phyloP scores from a whole-genome alignment of 495 filamentous ascomycete species.

The Gamarada debralockiae region DNA sequence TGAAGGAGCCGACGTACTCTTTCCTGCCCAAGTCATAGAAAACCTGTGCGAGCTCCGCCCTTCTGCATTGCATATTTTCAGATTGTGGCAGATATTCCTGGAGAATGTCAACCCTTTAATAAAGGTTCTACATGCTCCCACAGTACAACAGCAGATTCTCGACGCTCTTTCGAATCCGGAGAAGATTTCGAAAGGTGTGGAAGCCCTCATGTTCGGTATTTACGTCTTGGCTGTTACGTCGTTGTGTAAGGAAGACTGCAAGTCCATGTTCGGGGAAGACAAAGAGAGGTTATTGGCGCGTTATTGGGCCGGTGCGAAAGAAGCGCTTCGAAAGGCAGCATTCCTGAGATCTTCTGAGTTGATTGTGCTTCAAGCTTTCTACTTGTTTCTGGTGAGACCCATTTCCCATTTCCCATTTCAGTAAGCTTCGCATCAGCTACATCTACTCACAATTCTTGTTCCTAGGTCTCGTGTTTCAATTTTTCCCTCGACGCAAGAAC shows the following conservation, averaged over 20 bases:
- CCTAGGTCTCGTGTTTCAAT: conserved; percentile 11
- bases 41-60: conserved; percentile 17
- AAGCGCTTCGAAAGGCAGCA: conserved; percentile 42
- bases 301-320: conserved; percentile 39
- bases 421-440: neutral
- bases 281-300: conserved; percentile 35
- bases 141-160: conserved; percentile 45
- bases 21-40: conserved; percentile 1
- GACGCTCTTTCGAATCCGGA: conserved; percentile 39
- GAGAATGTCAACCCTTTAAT: conserved; percentile 50
- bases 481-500: conserved; percentile 34
- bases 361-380: conserved; percentile 54
- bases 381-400: conserved; percentile 48
- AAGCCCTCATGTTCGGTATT: conserved; percentile 47
- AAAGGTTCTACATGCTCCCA: conserved; percentile 51
- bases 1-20: conserved; percentile 11
- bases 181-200: conserved; percentile 39
- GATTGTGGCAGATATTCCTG: conserved; percentile 44
- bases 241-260: conserved; percentile 34
- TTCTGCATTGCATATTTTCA: conserved; percentile 18
- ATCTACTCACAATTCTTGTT: neutral
- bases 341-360: conserved; percentile 47
- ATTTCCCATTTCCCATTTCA: conserved; percentile 18
- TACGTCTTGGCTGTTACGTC: conserved; percentile 41
- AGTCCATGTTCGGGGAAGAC: conserved; percentile 36